Base-by-base conservation (phyloP, 495 filamentous ascomycete genomes). In the Lepraria neglecta region DNA sequence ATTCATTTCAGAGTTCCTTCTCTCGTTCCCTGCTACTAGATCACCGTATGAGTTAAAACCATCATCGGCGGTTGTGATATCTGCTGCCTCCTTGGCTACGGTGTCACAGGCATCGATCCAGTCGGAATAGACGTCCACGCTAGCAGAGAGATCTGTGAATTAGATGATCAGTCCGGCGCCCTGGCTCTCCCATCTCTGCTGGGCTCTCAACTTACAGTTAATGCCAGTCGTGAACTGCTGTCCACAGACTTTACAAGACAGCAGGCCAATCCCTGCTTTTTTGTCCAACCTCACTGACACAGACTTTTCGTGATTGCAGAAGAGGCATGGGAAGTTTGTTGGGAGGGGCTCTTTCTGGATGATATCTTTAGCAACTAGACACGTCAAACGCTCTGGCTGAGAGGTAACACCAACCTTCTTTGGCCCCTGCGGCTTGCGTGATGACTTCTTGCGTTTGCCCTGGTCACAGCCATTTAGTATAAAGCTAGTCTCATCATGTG, bases 41-140 rank as follows among this genome's bases (percentile, higher is more conserved):
- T 68, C 65, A 17, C 56, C 33, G 52, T 67, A 65, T 14, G 65
- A 64, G 21, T 61, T 62, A 21, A 70, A 68, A 12, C 77, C 76
- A 35, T 81, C 78, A 33, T 74, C 73, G 5, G 76, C 76, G 14
- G 43, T 44, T 35, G 61, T 45, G 51, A 43, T 78, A 66, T 80
- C 75, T 62, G 77, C 74, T 48, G 76, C 79, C 55, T 84, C 78
- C 66, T 87, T 87, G 15, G 86, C 86, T 47, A 87, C 84, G 44
- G 80, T 82, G 77, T 96, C 92, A 71, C 94, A 96, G 42, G 94
- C 94, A 75, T 98, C 94, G 56, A 98, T 87, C 94, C 94, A 98
- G 69, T 97, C 95, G 35, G 90, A 89, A 70, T 97, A 98, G 17
- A 98, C 92, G 68, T 98, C 94, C 33, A 98, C 90, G 1, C 88